phyloP scores from a whole-genome alignment of 352 stramenopile species.

The Phytophthora pseudosyringae region DNA sequence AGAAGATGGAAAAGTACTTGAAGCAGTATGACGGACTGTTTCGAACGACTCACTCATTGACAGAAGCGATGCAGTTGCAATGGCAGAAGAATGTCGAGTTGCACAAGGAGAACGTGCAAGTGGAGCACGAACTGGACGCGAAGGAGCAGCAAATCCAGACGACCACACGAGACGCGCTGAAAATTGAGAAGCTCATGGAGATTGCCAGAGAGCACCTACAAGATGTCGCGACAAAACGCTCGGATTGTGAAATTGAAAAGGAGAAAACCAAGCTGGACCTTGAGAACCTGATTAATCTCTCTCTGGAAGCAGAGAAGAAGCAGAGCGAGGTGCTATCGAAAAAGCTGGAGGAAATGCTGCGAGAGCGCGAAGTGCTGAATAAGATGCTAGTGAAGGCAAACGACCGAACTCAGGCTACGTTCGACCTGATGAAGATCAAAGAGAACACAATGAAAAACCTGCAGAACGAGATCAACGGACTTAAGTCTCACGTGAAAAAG shows the following conservation, averaged over 20 bases:
- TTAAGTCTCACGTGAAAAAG: conserved; percentile 83
- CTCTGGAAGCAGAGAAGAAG: conserved; percentile 68
- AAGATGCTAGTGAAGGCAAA: conserved; percentile 90
- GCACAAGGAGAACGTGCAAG: conserved; percentile 75
- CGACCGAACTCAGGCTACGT: conserved; percentile 81
- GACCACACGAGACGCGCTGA: conserved; percentile 60
- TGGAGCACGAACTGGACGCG: conserved; percentile 59
- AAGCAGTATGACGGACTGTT: conserved; percentile 89
- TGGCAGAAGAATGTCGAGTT: conserved; percentile 87
- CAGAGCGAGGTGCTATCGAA: conserved; percentile 76
- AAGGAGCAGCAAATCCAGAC: conserved; percentile 64
- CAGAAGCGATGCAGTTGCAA: conserved; percentile 80
- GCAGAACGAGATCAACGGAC: conserved; percentile 88
- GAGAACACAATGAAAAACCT: conserved; percentile 92
- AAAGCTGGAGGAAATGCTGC: conserved; percentile 82
- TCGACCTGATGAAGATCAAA: conserved; percentile 92
- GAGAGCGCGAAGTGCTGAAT: conserved; percentile 84
- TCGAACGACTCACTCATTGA: conserved; percentile 75
- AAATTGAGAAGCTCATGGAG: conserved; percentile 80
- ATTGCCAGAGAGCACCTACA: conserved; percentile 79
- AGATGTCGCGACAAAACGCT: conserved; percentile 65
- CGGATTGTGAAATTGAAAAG: conserved; percentile 67
- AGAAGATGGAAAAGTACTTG: conserved; percentile 90
- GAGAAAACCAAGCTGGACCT: conserved; percentile 68
- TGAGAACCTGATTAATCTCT: conserved; percentile 70